phyloP scores from a whole-genome alignment of 176 grass and related monocot species.

The Pontederia paniculata region DNA sequence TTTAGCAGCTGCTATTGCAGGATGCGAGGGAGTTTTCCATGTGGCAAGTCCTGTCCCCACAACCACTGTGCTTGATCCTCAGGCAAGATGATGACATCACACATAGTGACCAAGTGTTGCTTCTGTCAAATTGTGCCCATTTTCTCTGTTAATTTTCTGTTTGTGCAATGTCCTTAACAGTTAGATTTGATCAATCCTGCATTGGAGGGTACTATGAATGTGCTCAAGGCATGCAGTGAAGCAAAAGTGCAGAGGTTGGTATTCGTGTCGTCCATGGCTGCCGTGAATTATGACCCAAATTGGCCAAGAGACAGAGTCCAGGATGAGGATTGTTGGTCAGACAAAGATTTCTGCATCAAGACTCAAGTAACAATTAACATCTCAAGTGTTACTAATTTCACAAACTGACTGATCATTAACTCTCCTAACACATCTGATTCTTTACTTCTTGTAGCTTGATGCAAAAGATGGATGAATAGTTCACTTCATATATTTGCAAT shows the following conservation, averaged over 20 bases:
- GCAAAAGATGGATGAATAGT: too few species aligned
- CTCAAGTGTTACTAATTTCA: too few species aligned
- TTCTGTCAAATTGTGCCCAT: neutral
- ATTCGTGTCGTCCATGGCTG: constrained; percentile 26
- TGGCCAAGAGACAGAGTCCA: constrained; percentile 24
- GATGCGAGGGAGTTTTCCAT: constrained; percentile 56
- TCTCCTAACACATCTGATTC: too few species aligned
- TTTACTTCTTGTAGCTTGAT: too few species aligned
- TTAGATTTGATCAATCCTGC: constrained; percentile 26
- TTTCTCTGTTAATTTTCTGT: constrained; percentile 4
- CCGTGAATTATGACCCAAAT: constrained; percentile 29
- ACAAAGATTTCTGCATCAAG: constrained; percentile 24
- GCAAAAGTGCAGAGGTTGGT: constrained; percentile 32
- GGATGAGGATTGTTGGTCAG: constrained; percentile 39
- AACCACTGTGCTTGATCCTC: constrained; percentile 32
- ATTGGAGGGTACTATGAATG: constrained; percentile 34
- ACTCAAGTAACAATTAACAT: constrained; percentile 5
- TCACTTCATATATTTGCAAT: too few species aligned
- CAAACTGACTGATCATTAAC: too few species aligned
- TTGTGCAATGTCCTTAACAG: constrained; percentile 17
- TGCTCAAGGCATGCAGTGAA: constrained; percentile 23
- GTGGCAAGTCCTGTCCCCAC: constrained; percentile 44
- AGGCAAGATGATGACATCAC: constrained; percentile 21
- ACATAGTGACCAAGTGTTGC: constrained; percentile 1
- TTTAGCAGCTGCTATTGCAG: constrained; percentile 22